Evolutionary conservation across 306 rosid species (phyloP).

Genomic region (Dryas octopetala): DNA sequence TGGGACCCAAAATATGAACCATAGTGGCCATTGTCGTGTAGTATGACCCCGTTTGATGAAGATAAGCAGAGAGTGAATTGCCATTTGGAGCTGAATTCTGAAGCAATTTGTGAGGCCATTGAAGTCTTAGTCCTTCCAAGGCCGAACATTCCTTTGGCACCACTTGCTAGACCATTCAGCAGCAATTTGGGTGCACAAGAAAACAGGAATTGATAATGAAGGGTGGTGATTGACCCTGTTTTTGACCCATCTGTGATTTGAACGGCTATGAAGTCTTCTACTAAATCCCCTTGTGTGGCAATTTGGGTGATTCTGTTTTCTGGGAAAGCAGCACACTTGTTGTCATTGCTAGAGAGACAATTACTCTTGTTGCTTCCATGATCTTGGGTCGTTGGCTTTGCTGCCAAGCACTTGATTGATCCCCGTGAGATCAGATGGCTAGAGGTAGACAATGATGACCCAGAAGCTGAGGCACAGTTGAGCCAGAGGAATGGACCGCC

Average conservation of each 20-base stretch:
- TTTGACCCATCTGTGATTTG: conserved; percentile 20
- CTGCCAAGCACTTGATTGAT: conserved; percentile 61
- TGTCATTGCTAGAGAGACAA: background rate
- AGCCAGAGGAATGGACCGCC: conserved; percentile 53
- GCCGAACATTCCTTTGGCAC: conserved; percentile 59
- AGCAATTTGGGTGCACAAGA: conserved; percentile 48
- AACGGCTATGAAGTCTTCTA: conserved; percentile 39
- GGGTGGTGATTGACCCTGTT: background rate
- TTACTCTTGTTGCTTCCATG: background rate
- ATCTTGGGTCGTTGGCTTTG: conserved; percentile 15
- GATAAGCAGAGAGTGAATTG: conserved; percentile 61
- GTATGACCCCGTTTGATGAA: conserved; percentile 52
- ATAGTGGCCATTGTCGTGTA: conserved; percentile 23
- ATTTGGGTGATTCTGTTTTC: conserved; percentile 39
- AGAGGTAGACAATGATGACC: conserved; percentile 24
- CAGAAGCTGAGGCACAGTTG: conserved; percentile 29
- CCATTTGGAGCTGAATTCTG: conserved; percentile 26
- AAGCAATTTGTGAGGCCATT: conserved; percentile 58
- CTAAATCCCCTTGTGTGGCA: conserved; percentile 38
- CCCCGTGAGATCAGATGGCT: conserved; percentile 32
- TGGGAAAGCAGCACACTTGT: conserved; percentile 33
- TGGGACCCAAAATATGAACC: conserved; percentile 30
- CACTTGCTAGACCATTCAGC: conserved; percentile 49
- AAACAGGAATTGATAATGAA: conserved; percentile 24
- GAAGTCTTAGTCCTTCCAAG: conserved; percentile 57